Conservation (phyloP, 371 early-diverging fungal species). For the Vittaforma corneae region DNA sequence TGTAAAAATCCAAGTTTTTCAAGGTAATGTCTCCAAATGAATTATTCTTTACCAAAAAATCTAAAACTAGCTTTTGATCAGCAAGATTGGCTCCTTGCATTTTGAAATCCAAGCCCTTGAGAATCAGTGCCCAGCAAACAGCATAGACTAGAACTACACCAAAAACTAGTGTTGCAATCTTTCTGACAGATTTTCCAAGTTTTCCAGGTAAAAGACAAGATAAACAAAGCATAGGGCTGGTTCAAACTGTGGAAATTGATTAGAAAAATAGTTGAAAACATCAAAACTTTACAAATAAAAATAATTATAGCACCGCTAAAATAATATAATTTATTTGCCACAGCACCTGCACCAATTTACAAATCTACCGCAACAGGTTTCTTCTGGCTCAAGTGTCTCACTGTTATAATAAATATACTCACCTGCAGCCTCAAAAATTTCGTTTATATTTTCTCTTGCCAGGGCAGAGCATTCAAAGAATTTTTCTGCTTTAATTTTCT, state of each 20-base stretch:
- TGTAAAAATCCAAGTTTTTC: neutral
- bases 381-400: neutral
- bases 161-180: neutral
- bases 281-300: neutral
- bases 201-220: neutral
- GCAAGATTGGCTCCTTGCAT: neutral
- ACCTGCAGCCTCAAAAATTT: constrained; percentile 52
- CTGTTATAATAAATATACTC: constrained; percentile 42
- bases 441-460: constrained; percentile 56
- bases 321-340: neutral
- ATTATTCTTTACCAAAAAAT: neutral
- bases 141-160: neutral
- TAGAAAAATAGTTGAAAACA: neutral
- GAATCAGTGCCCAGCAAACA: neutral
- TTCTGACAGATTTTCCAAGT: neutral
- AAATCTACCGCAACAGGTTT: neutral
- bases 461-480: constrained; percentile 59
- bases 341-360: neutral
- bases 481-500: constrained; percentile 51
- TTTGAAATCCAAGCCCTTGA: neutral
- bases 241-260: neutral
- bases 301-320: neutral
- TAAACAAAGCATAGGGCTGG: neutral
- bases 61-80: neutral
- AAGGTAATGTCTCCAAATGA: neutral